Evolutionary conservation across 2,329 filamentous ascomycete species (phyloP).

Genomic region (Xylaria sp.): DNA sequence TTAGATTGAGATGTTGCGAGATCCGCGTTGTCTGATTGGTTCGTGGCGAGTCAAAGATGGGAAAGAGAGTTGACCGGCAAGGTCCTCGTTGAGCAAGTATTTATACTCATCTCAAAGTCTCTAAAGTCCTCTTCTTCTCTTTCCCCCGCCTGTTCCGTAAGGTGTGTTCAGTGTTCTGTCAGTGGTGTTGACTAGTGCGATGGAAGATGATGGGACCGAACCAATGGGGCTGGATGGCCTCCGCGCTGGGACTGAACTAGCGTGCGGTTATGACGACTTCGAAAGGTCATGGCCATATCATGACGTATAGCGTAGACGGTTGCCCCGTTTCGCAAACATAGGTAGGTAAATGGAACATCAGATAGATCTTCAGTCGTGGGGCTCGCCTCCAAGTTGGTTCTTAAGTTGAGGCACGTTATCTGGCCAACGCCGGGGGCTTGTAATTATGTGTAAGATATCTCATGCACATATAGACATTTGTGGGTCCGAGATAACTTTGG

Average conservation of each 20-base stretch:
- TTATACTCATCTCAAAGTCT: slow-evolving; percentile 24
- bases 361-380: neutral
- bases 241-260: neutral
- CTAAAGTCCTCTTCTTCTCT: neutral
- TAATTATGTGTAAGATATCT: too few species aligned
- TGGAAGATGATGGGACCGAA: neutral
- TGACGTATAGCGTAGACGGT: neutral
- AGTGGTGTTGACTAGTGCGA: neutral
- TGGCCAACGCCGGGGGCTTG: too few species aligned
- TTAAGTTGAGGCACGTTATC: too few species aligned
- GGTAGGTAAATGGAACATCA: too few species aligned
- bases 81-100: slow-evolving; percentile 29
- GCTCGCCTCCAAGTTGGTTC: too few species aligned
- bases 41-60: slow-evolving; percentile 21
- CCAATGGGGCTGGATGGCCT: slow-evolving; percentile 3
- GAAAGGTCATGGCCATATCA: slow-evolving; percentile 20
- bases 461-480: neutral
- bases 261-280: slow-evolving; percentile 12
- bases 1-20: slow-evolving; percentile 7
- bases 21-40: slow-evolving; percentile 30
- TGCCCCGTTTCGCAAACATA: too few species aligned
- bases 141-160: neutral
- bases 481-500: neutral
- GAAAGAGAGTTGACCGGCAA: slow-evolving; percentile 22
- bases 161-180: neutral